These are phyloP conservation scores for Cryptosporidium sp. DNA, from an alignment of 169 alveolate species.

Conservation along the genomic window DNA sequence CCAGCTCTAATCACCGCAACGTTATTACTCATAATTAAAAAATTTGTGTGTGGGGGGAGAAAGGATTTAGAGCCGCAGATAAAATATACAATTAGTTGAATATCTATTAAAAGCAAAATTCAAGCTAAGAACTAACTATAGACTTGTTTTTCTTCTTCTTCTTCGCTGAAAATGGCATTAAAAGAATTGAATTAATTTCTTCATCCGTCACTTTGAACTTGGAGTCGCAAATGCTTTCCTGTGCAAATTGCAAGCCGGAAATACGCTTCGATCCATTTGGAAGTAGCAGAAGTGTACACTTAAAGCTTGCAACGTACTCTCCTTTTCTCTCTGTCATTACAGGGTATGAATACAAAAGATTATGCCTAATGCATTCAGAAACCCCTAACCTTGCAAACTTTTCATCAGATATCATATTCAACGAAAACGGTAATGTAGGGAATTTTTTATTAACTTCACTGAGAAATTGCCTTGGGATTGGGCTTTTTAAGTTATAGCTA, in stretches of 20 bases:
- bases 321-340: slow-evolving; percentile 91
- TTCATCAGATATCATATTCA: slow-evolving; percentile 84
- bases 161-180: slow-evolving; percentile 20
- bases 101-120: neutral
- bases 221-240: slow-evolving; percentile 41
- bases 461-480: slow-evolving; percentile 93
- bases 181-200: slow-evolving; percentile 31
- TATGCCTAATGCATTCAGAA: slow-evolving; percentile 96
- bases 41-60: neutral
- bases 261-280: slow-evolving; percentile 89
- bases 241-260: slow-evolving; percentile 78
- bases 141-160: slow-evolving; percentile 54
- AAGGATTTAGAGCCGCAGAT: neutral
- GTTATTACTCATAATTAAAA: neutral
- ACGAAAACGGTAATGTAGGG: slow-evolving; percentile 86
- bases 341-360: slow-evolving; percentile 92
- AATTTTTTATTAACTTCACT: slow-evolving; percentile 90
- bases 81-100: neutral
- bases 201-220: slow-evolving; percentile 8
- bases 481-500: slow-evolving; percentile 92
- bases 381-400: slow-evolving; percentile 90
- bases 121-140: neutral
- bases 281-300: slow-evolving; percentile 89
- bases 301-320: slow-evolving; percentile 94
- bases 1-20: neutral